These are phyloP conservation scores for Piloderma croceum DNA, from an alignment of 768 basidiomycete species.

Conservation along the genomic window DNA sequence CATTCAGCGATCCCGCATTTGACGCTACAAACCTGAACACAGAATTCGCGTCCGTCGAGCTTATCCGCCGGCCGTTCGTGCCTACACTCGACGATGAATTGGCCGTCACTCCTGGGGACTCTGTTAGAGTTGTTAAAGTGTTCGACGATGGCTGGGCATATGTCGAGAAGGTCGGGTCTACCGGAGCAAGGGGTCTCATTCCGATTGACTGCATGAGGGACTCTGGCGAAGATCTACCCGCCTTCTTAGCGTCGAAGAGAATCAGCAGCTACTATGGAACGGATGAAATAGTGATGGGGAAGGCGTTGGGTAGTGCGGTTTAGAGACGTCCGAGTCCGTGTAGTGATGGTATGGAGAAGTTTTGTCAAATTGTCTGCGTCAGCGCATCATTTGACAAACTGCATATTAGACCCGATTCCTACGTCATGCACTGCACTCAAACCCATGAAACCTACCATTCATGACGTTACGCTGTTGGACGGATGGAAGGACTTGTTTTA, in stretches of 20 bases:
- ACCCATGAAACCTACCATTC: no score
- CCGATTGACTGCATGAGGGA: constrained; percentile 65
- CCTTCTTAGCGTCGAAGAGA: constrained; percentile 45
- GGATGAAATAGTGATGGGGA: no score
- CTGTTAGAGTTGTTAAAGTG: constrained; percentile 44
- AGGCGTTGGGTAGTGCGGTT: no score
- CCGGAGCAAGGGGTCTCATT: constrained; percentile 42
- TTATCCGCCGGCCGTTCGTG: constrained; percentile 49
- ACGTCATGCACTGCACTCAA: no score
- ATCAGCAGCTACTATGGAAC: constrained; percentile 43
- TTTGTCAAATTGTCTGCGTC: no score
- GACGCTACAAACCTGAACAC: constrained; percentile 4
- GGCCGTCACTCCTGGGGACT: constrained; percentile 42
- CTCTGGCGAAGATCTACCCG: constrained; percentile 38
- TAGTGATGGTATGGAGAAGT: no score
- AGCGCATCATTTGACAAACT: no score
- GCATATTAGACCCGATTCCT: no score
- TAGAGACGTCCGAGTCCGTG: no score
- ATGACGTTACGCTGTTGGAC: no score
- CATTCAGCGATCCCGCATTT: constrained; percentile 8
- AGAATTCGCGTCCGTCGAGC: constrained; percentile 37
- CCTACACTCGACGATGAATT: constrained; percentile 59
- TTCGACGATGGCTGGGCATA: constrained; percentile 73
- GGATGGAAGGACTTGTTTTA: no score
- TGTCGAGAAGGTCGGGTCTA: constrained; percentile 39